Percentiles rank a stretch among this genome's conserved stretches.
Evolutionary conservation across 1,284 basidiomycete species (phyloP).

Genomic region (Thelephora terrestris): DNA sequence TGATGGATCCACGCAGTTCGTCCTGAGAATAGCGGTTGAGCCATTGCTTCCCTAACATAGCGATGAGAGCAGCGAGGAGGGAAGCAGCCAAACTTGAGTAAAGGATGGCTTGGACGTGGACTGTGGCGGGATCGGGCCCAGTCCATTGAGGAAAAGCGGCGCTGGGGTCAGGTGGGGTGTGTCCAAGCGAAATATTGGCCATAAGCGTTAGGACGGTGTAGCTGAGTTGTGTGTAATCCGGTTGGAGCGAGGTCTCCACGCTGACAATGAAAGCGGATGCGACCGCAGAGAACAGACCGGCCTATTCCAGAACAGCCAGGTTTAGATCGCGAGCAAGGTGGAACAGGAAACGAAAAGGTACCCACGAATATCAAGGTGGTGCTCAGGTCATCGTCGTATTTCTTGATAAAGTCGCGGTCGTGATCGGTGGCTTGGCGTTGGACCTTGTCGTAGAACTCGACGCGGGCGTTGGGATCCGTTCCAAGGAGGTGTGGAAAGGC

Average conservation of each 20-base stretch:
- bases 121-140: neutral
- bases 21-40: neutral
- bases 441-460: too few relatives aligned
- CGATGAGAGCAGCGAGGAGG: slow-evolving; percentile 1
- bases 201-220: neutral
- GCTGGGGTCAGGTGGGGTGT: neutral
- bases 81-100: neutral
- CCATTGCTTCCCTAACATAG: slow-evolving; percentile 3
- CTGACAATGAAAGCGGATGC: slow-evolving; percentile 8
- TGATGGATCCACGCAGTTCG: neutral
- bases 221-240: slow-evolving; percentile 1
- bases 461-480: too few relatives aligned
- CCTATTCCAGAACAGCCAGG: neutral
- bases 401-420: too few relatives aligned
- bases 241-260: slow-evolving; percentile 5
- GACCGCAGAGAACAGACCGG: slow-evolving; percentile 8
- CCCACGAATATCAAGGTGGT: too few relatives aligned
- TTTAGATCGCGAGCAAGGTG: too few relatives aligned
- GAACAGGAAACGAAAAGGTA: too few relatives aligned
- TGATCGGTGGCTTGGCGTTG: too few relatives aligned
- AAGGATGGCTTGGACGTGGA: neutral
- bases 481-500: too few relatives aligned
- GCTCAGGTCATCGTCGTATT: too few relatives aligned
- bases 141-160: neutral
- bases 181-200: neutral